These are phyloP conservation scores for Fusarium poae DNA, from an alignment of 2,329 filamentous ascomycete species.

Conservation along the genomic window DNA sequence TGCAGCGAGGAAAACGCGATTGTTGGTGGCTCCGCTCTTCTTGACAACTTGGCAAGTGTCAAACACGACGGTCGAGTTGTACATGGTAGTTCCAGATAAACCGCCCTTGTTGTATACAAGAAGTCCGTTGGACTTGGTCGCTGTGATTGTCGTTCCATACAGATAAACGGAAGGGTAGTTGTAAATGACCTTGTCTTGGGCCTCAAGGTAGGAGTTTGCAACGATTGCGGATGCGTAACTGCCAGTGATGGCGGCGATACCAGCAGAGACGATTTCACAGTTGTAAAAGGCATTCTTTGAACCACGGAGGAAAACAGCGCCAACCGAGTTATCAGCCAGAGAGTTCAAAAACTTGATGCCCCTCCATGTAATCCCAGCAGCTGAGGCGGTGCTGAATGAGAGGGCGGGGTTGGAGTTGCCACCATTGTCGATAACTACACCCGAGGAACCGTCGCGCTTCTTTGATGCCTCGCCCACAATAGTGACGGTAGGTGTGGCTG, in stretches of 20 bases:
- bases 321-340: background rate
- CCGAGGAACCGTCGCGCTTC: constrained; percentile 42
- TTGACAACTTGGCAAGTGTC: constrained; percentile 56
- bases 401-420: constrained; percentile 15
- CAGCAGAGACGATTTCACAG: constrained; percentile 59
- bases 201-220: constrained; percentile 61
- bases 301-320: constrained; percentile 25
- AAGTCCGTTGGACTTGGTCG: constrained; percentile 51
- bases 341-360: constrained; percentile 44
- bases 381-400: constrained; percentile 5
- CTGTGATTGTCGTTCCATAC: constrained; percentile 58
- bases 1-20: constrained; percentile 58
- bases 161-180: constrained; percentile 58
- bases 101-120: constrained; percentile 57
- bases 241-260: constrained; percentile 48
- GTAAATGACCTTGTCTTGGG: constrained; percentile 58
- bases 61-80: constrained; percentile 58
- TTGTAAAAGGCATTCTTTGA: constrained; percentile 52
- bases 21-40: constrained; percentile 50
- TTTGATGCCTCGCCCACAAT: constrained; percentile 56
- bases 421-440: constrained; percentile 35
- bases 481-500: constrained; percentile 57
- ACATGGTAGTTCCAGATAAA: constrained; percentile 43
- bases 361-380: constrained; percentile 31
- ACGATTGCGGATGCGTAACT: constrained; percentile 54